Evolutionary conservation across 768 basidiomycete genomes (phyloP).

Genomic region (Pleurotus giganteus): DNA sequence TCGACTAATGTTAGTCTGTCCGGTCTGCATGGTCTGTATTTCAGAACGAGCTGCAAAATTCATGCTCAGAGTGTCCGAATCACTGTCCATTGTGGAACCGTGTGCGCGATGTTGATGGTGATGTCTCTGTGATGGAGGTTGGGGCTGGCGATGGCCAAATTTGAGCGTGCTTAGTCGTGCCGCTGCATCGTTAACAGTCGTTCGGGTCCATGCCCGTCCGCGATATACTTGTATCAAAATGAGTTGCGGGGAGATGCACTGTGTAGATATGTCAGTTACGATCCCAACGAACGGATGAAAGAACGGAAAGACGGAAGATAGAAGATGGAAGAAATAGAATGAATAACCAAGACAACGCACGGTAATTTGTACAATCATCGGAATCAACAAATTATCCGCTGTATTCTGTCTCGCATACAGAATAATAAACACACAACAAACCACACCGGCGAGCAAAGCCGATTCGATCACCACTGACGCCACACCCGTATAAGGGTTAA

Average conservation of each 20-base stretch:
- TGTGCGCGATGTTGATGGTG: too few species aligned
- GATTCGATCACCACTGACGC: background rate
- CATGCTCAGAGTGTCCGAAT: too few species aligned
- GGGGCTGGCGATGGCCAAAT: too few species aligned
- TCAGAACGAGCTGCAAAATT: too few species aligned
- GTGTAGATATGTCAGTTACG: background rate
- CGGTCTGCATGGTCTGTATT: too few species aligned
- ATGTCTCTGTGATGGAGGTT: too few species aligned
- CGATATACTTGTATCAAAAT: conserved; percentile 66
- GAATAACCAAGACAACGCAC: background rate
- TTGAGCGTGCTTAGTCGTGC: background rate
- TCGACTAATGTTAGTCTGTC: too few species aligned
- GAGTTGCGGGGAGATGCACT: conserved; percentile 33
- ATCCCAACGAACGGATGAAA: too few species aligned
- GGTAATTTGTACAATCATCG: background rate
- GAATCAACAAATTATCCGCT: background rate
- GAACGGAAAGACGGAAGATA: too few species aligned
- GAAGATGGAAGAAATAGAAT: background rate
- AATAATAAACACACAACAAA: background rate
- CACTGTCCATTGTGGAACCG: too few species aligned
- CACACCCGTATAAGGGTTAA: background rate
- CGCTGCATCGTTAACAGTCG: conserved; percentile 39
- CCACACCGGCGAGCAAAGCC: background rate
- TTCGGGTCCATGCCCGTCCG: conserved; percentile 58
- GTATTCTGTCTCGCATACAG: background rate